A percentile compares a stretch with the other conserved stretches of the same genome.
Conservation (phyloP, 768 basidiomycete genomes). For the Termitomyces heimii region DNA sequence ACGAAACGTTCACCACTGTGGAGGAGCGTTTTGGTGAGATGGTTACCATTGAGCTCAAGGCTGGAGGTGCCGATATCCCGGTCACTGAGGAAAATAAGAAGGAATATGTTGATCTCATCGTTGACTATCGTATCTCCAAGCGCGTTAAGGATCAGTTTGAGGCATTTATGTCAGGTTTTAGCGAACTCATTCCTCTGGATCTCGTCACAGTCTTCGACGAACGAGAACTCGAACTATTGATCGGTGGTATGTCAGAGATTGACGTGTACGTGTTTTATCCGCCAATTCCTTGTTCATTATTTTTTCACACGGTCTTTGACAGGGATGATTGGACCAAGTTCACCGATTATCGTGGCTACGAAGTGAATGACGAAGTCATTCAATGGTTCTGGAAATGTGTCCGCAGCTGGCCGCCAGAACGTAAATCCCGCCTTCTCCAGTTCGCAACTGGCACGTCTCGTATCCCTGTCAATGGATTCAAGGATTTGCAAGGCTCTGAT, state of each 20-base stretch:
- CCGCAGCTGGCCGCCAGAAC: constrained; percentile 95
- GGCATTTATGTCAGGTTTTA: constrained; percentile 99
- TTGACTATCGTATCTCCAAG: constrained; percentile 95
- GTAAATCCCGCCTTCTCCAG: constrained; percentile 92
- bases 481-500: constrained; percentile 96
- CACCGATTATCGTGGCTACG: constrained; percentile 97
- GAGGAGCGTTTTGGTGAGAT: constrained; percentile 99
- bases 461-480: constrained; percentile 98
- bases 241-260: constrained; percentile 99
- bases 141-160: constrained; percentile 99
- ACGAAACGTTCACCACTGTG: constrained; percentile 94
- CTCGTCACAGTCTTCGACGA: constrained; percentile 98
- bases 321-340: constrained; percentile 99
- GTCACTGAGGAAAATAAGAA: constrained; percentile 99
- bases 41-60: constrained; percentile 92
- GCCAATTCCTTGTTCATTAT: neutral
- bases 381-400: constrained; percentile 99
- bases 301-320: neutral
- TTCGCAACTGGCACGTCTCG: constrained; percentile 97
- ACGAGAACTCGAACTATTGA: constrained; percentile 92
- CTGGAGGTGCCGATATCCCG: constrained; percentile 77
- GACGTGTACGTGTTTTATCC: constrained; percentile 70
- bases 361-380: constrained; percentile 92
- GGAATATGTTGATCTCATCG: constrained; percentile 91
- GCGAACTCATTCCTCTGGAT: constrained; percentile 97